Evolutionary conservation across 768 basidiomycete species (phyloP).

Genomic region (Lentinula edodes): DNA sequence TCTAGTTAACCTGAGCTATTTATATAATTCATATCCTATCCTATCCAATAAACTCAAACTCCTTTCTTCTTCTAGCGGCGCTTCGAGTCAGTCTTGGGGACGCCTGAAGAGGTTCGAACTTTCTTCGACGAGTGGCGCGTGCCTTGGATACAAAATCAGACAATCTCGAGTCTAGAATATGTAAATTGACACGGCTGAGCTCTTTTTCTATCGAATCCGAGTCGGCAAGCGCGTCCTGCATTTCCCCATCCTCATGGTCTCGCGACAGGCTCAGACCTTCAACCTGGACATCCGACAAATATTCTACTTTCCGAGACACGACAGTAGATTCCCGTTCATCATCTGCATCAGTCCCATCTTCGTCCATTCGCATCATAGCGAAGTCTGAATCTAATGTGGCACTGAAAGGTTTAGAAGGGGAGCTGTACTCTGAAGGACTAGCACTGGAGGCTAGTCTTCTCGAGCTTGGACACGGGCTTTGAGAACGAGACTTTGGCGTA

Average conservation of each 20-base stretch:
- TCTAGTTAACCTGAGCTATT: background rate
- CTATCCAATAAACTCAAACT: background rate
- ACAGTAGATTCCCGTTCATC: background rate
- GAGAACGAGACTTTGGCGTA: slow-evolving; percentile 1
- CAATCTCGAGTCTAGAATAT: background rate
- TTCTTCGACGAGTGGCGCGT: background rate
- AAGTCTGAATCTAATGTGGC: background rate
- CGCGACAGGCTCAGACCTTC: background rate
- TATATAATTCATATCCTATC: too few relatives aligned
- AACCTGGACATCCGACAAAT: background rate
- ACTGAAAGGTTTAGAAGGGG: too few relatives aligned
- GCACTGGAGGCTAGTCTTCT: too few relatives aligned
- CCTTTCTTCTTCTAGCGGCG: background rate
- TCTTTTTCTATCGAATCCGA: background rate
- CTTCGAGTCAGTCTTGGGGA: background rate
- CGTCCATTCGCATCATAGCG: background rate
- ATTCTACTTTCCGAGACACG: background rate
- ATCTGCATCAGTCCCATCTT: background rate
- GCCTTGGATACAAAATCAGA: background rate
- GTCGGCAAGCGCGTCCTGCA: background rate
- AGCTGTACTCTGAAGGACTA: too few relatives aligned
- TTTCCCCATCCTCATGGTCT: background rate
- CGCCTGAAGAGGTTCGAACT: background rate
- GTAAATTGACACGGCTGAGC: background rate
- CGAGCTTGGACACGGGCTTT: background rate